A percentile compares a stretch with the other conserved stretches of the same genome.
Evolutionary conservation across 176 grass and related monocot genomes (phyloP).

Genomic region (Dendrocalamus sinicus): DNA sequence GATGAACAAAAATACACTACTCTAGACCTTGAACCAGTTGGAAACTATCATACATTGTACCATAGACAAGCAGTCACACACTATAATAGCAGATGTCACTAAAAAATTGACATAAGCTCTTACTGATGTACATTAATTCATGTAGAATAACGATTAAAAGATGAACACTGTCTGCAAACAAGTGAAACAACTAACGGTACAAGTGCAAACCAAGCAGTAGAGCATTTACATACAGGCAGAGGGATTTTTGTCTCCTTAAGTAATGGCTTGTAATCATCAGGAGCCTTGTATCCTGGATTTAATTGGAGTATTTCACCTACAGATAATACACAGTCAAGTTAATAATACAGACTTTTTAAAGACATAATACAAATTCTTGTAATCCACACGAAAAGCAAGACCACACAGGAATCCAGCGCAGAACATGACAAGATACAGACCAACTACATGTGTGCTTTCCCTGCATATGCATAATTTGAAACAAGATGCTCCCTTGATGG

Average conservation of each 20-base stretch:
- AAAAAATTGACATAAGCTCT: slow-evolving; percentile 8
- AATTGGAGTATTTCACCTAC: slow-evolving; percentile 79
- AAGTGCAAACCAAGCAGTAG: slow-evolving; percentile 32
- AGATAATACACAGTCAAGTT: slow-evolving; percentile 44
- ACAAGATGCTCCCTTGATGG: slow-evolving; percentile 20
- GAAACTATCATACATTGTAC: neutral
- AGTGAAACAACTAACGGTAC: slow-evolving; percentile 11
- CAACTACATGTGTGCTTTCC: neutral
- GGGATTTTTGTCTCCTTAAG: slow-evolving; percentile 86
- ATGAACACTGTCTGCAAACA: neutral
- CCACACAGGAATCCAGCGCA: neutral
- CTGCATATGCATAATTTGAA: slow-evolving; percentile 26
- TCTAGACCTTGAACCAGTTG: neutral
- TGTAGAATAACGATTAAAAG: slow-evolving; percentile 18
- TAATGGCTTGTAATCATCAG: slow-evolving; percentile 81
- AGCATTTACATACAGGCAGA: slow-evolving; percentile 64
- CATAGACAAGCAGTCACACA: neutral
- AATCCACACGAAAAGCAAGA: neutral
- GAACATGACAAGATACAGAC: slow-evolving; percentile 7
- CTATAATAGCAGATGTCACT: slow-evolving; percentile 12
- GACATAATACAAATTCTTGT: neutral
- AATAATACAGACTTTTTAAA: slow-evolving; percentile 7
- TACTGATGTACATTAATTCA: neutral
- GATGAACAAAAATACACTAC: neutral
- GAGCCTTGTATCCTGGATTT: slow-evolving; percentile 83